Base-by-base conservation (phyloP, 2,329 filamentous ascomycete genomes). In the Xylaria sp. region DNA sequence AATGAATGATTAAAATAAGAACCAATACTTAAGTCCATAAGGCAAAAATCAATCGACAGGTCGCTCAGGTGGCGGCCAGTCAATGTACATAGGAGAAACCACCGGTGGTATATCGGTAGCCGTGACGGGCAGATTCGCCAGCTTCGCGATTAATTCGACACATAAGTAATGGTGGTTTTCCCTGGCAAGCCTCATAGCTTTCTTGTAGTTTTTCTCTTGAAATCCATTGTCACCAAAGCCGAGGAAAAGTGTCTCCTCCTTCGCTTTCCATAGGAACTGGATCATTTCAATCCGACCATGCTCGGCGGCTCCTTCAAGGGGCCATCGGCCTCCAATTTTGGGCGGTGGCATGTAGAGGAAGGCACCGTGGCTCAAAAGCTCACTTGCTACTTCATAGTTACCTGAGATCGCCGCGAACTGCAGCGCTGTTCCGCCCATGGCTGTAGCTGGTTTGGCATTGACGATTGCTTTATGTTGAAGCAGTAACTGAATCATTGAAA, bases 201-300 rank as follows among this genome's bases (percentile, higher is more conserved):
- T 68, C 32, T 34, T 48, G 30, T 60, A 60, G 23, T 63, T 58
- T 25, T 61, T 57, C 7, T 62, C 41, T 34, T 30, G 48, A 13
- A 65, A 61, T 45, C 66, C 61, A 9, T 57, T 65, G 1, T 65
- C 57, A 0, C 15, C 43, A 23, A 13, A 12, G 4, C 20, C 5
- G 12, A 32, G 2, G 25, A 25, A 58, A 10, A 68, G 34, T 1
- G 60, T 62, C 3, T 43, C 34, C 8, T 52, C 12, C n/a, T 69
- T 39, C 2, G 56, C 67, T 0, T 50, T 59, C 71, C 71, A 72
- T 1, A 72, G 71, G 34, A 70, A 59, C 15, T 66, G 15, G 23
- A 72, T 66, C 71, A 73, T 73, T 12, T 72, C 71, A 18, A 70
- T 10, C 20, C 66, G 71, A 8, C 69, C 69, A 50, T 70, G 28